phyloP scores from a whole-genome alignment of 768 basidiomycete genomes.

The Boletus subparvulus region DNA sequence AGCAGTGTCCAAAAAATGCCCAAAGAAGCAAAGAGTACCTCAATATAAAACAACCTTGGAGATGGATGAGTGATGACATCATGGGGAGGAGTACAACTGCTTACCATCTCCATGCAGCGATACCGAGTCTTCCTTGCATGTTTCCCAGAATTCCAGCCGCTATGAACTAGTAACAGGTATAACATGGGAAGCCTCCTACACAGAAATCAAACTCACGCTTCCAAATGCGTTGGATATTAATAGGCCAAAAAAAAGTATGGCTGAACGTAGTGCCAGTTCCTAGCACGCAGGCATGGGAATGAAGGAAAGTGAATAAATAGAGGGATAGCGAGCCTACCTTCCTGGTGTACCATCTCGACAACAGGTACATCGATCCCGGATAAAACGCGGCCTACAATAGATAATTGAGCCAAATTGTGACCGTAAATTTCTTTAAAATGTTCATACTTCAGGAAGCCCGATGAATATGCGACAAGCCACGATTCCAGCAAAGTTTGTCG shows the following conservation, averaged over 20 bases:
- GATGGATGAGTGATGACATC: not conserved
- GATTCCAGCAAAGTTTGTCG: slow-evolving; percentile 54
- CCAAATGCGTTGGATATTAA: slow-evolving; percentile 70
- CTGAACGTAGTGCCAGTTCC: slow-evolving; percentile 67
- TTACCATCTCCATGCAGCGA: slow-evolving; percentile 70
- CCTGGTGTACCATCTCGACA: slow-evolving; percentile 58
- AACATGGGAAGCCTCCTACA: not conserved
- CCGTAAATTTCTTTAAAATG: too few species aligned
- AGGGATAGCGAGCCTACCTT: slow-evolving; percentile 13
- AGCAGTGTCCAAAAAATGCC: not conserved
- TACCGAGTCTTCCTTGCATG: slow-evolving; percentile 68
- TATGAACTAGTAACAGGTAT: slow-evolving; percentile 45
- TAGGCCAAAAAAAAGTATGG: slow-evolving; percentile 57
- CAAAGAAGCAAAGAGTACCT: slow-evolving; percentile 36
- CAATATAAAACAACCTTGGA: slow-evolving; percentile 67
- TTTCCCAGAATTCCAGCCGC: slow-evolving; percentile 71
- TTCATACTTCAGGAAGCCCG: slow-evolving; percentile 54
- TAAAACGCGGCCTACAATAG: slow-evolving; percentile 55
- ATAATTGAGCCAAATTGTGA: not conserved
- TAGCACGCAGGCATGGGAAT: slow-evolving; percentile 15
- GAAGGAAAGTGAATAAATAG: not conserved
- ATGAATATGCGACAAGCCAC: slow-evolving; percentile 59
- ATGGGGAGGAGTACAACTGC: slow-evolving; percentile 4
- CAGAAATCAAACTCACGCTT: slow-evolving; percentile 39
- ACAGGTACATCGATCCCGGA: slow-evolving; percentile 50